These are phyloP conservation scores for Tolypocladium tropicale DNA, from an alignment of 2,329 filamentous ascomycete genomes.

Conservation along the genomic window DNA sequence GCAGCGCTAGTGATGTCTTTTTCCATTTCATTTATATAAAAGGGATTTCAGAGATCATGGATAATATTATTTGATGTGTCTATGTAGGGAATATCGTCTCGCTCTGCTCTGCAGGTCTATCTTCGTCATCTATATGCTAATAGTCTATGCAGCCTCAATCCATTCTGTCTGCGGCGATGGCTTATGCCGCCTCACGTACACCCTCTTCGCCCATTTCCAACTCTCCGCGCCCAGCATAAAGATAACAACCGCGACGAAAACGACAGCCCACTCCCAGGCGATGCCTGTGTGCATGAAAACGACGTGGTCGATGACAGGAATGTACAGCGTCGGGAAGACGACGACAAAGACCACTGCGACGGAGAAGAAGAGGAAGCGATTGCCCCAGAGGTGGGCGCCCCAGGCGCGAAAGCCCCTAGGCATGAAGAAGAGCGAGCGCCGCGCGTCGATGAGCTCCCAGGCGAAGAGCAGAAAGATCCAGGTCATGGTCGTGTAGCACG, in stretches of 20 bases:
- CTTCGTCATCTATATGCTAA: background rate
- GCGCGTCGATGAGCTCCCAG: slow-evolving; percentile 65
- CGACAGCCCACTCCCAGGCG: slow-evolving; percentile 51
- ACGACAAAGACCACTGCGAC: slow-evolving; percentile 36
- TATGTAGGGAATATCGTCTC: background rate
- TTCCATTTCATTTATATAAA: too few species aligned
- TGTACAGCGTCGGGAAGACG: slow-evolving; percentile 42
- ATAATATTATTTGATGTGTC: too few species aligned
- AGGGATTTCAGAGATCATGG: too few species aligned
- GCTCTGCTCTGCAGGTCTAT: background rate
- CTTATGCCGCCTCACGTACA: slow-evolving; percentile 11
- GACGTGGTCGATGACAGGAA: slow-evolving; percentile 43
- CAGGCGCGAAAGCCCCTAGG: slow-evolving; percentile 56
- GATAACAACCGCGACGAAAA: slow-evolving; percentile 41
- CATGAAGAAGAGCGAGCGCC: slow-evolving; percentile 64
- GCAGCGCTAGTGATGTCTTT: too few species aligned
- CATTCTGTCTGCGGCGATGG: background rate
- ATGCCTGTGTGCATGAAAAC: slow-evolving; percentile 50
- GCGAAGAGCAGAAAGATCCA: slow-evolving; percentile 67
- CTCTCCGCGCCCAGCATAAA: slow-evolving; percentile 47
- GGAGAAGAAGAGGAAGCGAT: slow-evolving; percentile 59
- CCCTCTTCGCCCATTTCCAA: slow-evolving; percentile 50
- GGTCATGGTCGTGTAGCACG: slow-evolving; percentile 63
- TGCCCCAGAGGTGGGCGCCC: slow-evolving; percentile 56
- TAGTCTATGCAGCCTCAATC: background rate